Percentiles rank a stretch among this genome's conserved stretches.
These are phyloP conservation scores for Pythium phragmiticola DNA, from an alignment of 352 stramenopile species.

Conservation along the genomic window DNA sequence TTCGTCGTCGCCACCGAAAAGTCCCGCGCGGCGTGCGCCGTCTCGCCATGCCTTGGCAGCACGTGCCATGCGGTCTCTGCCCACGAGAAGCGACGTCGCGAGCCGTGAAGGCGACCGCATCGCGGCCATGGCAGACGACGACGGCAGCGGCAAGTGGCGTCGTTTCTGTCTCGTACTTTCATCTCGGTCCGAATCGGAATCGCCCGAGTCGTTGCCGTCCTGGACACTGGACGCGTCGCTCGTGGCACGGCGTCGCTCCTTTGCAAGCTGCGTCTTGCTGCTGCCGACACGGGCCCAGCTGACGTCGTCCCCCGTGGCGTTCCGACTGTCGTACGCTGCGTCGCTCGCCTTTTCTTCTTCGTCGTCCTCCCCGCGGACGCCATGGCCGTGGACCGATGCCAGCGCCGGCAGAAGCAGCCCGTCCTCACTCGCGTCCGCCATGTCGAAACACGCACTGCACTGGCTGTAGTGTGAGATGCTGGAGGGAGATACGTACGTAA, in stretches of 20 bases:
- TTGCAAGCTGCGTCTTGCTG: not conserved
- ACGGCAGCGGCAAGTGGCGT: not conserved
- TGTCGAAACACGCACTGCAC: too few species aligned
- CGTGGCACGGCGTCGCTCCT: not conserved
- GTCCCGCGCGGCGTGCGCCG: constrained; percentile 14
- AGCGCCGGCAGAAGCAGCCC: not conserved
- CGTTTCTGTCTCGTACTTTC: not conserved
- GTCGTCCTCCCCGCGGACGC: not conserved
- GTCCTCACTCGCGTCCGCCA: constrained; percentile 5
- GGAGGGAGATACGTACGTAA: too few species aligned
- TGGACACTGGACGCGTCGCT: not conserved
- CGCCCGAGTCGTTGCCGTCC: not conserved
- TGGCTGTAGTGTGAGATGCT: too few species aligned
- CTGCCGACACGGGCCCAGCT: not conserved
- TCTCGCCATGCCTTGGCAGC: constrained; percentile 19
- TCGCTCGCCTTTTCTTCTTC: constrained; percentile 11
- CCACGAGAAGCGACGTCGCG: constrained; percentile 9
- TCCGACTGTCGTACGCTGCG: not conserved
- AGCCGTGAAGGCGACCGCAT: constrained; percentile 14
- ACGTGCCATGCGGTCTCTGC: constrained; percentile 19
- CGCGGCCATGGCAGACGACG: not conserved
- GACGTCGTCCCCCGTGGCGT: not conserved
- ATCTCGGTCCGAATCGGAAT: not conserved
- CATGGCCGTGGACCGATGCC: too few species aligned
- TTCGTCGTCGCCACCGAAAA: constrained; percentile 13